Evolutionary conservation across 371 early-diverging fungal species (phyloP), one percentile per base, ranked within the genome.

Genomic region (Mortierella sp.): DNA sequence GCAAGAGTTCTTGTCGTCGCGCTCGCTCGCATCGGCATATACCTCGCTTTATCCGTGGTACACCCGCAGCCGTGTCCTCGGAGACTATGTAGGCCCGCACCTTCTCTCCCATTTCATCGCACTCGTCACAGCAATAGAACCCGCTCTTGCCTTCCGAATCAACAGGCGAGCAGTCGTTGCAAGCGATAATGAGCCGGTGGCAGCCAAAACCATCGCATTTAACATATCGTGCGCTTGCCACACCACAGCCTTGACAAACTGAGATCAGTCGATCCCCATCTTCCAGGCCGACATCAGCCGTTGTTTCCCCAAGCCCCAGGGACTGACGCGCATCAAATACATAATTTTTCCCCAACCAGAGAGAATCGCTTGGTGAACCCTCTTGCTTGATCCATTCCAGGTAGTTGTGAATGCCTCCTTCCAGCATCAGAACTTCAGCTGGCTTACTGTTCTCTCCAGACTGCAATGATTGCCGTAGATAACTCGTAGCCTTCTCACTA

Each of bases 371-470:
- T 8, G 53, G 34, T 19, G 51, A 56, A 31, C 50, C 47, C n/a
- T 78, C 78, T 47, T 81, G 75, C 61, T 75, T 75, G 79, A 83
- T 80, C 92, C 92, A 92, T 63, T 90, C 88, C 15, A 92, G 56
- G 49, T 92, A 92, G 50, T 89, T 88, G 56, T 92, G 91, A 27
- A 92, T 90, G 1, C 92, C 92, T 15, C 92, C 92, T 11, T 92
- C 89, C n/a, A 92, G 70, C 90, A 89, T 90, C 39, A 79, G 69
- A 12, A 90, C 86, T 26, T 82, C 82, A 7, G 78, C 76, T 27
- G 53, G 47, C 26, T 57, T 52, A 7, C 24, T 24, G 34, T 46
- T 32, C 15, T 56, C 61, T 41, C 32, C 53, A 11, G 58, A 34
- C 1, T 80, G 76, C 28, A 87, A 64, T 6, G 81, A 78, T 27